Evolutionary conservation across 140 eudicot species (phyloP), one percentile per base, ranked within the genome.

Genomic region (Anethum foeniculum): DNA sequence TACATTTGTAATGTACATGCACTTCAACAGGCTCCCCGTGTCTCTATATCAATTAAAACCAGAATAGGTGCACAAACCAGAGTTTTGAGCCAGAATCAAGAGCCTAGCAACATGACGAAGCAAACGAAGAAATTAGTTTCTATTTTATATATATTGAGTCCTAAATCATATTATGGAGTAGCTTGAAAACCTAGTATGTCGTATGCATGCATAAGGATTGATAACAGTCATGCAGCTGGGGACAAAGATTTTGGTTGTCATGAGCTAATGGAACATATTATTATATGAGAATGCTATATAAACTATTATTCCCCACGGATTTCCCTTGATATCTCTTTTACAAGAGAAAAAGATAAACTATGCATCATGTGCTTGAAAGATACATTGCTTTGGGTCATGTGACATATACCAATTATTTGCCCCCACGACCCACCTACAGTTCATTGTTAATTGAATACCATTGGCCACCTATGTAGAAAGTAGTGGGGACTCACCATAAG

Each of bases 341-440:
- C 65, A 15, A 79, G 58, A 80, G 82, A 79, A 82, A 36, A 77
- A 44, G 56, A 76, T 76, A 82, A 16, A 60, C 16, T 52, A 83
- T 76, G 77, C 67, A 58, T 79, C 85, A 86, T 83, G 85, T 83
- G 76, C 86, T 54, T 80, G 81, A 78, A 83, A 83, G 82, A 67
- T 80, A 65, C 83, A 81, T 71, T 86, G 84, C 80, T 77, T 79
- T 77, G 39, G 76, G 68, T 46, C 87, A 81, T 85, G 79, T 80
- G 81, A 65, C 69, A 64, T 64, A 71, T 51, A 71, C 81, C 68
- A 30, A 60, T 77, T 32, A 32, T 47, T 43, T 81, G 68, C 81
- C 89, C 89, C 83, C 81, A 67, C 19, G 81, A 79, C 89, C 84
- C 79, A 68, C 19, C 41, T 60, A 85, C 85, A 76, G 68, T 75